Base-by-base conservation (phyloP, 1,284 basidiomycete genomes). In the Sutorius eximius region DNA sequence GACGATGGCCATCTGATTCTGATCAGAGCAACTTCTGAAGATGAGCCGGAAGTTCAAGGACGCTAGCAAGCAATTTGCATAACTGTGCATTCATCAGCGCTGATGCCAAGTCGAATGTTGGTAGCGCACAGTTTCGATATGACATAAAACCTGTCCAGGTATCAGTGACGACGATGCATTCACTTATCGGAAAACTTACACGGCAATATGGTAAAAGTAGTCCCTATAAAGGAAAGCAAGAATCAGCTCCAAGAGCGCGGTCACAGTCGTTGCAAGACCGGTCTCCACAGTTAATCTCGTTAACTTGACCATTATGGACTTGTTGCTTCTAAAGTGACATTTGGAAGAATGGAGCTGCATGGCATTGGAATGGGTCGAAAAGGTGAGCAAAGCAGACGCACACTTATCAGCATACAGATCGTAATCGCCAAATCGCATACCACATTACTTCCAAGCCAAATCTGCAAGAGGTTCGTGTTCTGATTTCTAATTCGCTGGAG, bases 201-300 rank as follows among this genome's bases (percentile, higher is more conserved):
- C 41, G 1, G 64, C 65, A 7, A 57, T 1, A 9, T 66, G 65
- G 47, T 56, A 61, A 3, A 48, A 4, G 0, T 29, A 20, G 2
- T 41, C 3, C 0, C 9, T 10, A n/a, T 24, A 59, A 42, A 37
- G 41, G 9, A 49, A 2, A 5, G 50, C 55, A 30, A 68, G 42
- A 8, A 57, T 42, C 2, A 68, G 45, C 27, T 69, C 67, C 1
- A 62, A 24, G 13, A 69, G 45, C 2, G 58, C 61, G 0, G 61
- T 49, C 16, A 48, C 37, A 5, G 59, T 51, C 2, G 66, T 70
- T 22, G 68, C 53, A 7, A 67, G 51, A 5, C 68, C 66, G 0
- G 68, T 68, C 43, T 70, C 65, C 13, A 70, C 47, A 9, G 57
- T 60, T 13, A 68, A 49, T 41, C 53, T 62, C 5, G 64, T 70